A percentile compares a stretch with the other conserved stretches of the same genome.
Conservation (phyloP, 345 rosid genomes). For the Salix dunnii region DNA sequence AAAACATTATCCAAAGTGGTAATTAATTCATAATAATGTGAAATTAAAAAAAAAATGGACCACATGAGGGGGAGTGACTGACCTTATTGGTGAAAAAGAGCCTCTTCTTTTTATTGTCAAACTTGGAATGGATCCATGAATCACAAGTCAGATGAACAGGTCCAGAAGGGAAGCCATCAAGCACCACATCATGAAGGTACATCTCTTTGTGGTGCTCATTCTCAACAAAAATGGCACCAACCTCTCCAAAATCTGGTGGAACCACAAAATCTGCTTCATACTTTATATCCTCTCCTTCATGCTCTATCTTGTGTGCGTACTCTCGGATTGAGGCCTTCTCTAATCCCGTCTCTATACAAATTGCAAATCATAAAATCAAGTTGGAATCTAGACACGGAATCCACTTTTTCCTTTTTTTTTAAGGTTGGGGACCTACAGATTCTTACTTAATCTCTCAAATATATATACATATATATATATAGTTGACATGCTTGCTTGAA, state of each 20-base stretch:
- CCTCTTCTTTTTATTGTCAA: slow-evolving; percentile 26
- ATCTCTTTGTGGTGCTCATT: slow-evolving; percentile 30
- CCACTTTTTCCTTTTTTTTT: not conserved
- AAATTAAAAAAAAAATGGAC: not conserved
- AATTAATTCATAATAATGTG: not conserved
- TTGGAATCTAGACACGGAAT: not conserved
- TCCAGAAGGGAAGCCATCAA: slow-evolving; percentile 16
- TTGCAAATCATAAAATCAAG: too few relatives aligned
- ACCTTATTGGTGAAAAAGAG: slow-evolving; percentile 67
- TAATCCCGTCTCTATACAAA: slow-evolving; percentile 12
- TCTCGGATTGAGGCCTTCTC: slow-evolving; percentile 15
- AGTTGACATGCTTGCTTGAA: too few relatives aligned
- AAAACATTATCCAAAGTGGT: too few relatives aligned
- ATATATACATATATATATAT: too few relatives aligned
- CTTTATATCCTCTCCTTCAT: not conserved
- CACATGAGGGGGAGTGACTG: not conserved
- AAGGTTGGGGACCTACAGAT: too few relatives aligned
- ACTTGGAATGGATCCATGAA: slow-evolving; percentile 17
- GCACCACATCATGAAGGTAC: slow-evolving; percentile 17
- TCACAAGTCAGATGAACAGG: slow-evolving; percentile 7
- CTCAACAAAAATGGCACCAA: slow-evolving; percentile 20
- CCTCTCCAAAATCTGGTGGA: slow-evolving; percentile 14
- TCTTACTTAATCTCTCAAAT: too few relatives aligned
- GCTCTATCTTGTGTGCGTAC: slow-evolving; percentile 8
- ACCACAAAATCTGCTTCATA: slow-evolving; percentile 19